Evolutionary conservation across 1,139 yeast species (phyloP).

Genomic region (Yamadazyma epiphylla): DNA sequence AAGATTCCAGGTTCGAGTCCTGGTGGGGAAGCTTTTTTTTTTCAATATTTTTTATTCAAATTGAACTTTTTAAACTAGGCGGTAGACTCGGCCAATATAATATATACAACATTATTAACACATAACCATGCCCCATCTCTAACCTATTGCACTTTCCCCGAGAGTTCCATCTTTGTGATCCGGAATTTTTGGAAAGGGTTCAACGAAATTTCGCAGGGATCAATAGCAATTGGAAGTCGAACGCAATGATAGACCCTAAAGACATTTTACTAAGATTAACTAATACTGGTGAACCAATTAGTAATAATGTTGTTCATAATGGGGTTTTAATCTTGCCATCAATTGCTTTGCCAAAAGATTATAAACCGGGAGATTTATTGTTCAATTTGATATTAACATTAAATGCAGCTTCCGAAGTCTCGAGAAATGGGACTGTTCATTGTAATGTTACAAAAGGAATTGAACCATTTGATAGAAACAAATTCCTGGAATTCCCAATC

Average conservation of each 20-base stretch:
- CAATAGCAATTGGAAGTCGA: too few species aligned
- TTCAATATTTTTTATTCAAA: background rate
- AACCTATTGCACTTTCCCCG: too few species aligned
- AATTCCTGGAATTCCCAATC: conserved; percentile 46
- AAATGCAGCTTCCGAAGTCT: conserved; percentile 70
- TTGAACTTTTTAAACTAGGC: background rate
- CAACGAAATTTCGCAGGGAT: too few species aligned
- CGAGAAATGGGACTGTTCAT: conserved; percentile 67
- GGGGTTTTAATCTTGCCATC: conserved; percentile 71
- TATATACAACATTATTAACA: too few species aligned
- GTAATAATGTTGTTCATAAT: conserved; percentile 35
- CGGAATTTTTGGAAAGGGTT: too few species aligned
- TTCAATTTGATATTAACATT: conserved; percentile 59
- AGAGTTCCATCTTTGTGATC: too few species aligned
- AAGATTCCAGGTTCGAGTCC: conserved; percentile 95
- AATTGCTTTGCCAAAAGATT: conserved; percentile 39
- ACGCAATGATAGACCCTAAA: conserved; percentile 6
- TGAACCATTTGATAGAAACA: conserved; percentile 51
- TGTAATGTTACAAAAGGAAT: conserved; percentile 64
- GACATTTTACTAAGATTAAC: conserved; percentile 48
- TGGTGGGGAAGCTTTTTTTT: conserved; percentile 79
- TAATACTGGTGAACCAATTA: conserved; percentile 56
- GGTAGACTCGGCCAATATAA: too few species aligned
- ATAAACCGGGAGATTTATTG: conserved; percentile 40
- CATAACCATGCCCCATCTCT: too few species aligned